A percentile compares a stretch with the other conserved stretches of the same genome.
These are phyloP conservation scores for Epipyxis sp. DNA, from an alignment of 108 stramenopile species.

Conservation along the genomic window DNA sequence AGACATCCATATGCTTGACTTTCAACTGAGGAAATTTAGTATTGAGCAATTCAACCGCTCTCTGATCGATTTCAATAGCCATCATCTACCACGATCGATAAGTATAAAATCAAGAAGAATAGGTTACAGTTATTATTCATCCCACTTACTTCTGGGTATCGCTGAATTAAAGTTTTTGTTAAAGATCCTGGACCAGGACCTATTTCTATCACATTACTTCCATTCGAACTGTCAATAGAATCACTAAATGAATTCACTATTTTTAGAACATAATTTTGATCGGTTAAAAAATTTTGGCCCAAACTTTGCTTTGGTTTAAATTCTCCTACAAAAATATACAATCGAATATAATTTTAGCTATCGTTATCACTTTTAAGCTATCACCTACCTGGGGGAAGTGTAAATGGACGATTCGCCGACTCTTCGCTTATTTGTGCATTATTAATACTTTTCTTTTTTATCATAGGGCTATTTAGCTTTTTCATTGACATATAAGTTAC, in stretches of 20 bases:
- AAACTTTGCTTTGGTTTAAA: conserved; percentile 80
- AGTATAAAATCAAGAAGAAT: no score
- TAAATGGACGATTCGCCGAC: background rate
- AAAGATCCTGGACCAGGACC: conserved; percentile 92
- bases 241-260: conserved; percentile 72
- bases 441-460: no score
- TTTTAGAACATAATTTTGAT: conserved; percentile 88
- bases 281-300: conserved; percentile 88
- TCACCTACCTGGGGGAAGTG: conserved; percentile 21
- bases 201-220: conserved; percentile 69
- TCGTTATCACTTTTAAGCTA: no score
- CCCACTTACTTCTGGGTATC: conserved; percentile 69
- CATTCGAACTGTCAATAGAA: background rate
- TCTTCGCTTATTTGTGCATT: background rate
- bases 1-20: conserved; percentile 68
- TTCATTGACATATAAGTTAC: no score
- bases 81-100: no score
- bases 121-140: no score
- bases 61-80: conserved; percentile 88
- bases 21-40: conserved; percentile 61
- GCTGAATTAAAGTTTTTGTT: conserved; percentile 72
- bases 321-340: no score
- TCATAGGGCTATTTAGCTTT: no score
- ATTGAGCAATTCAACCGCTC: conserved; percentile 72
- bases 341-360: no score